A percentile compares a stretch with the other conserved stretches of the same genome.
Evolutionary conservation across 371 early-diverging fungal species (phyloP).

Genomic region (Caulochytrium protostelioides): DNA sequence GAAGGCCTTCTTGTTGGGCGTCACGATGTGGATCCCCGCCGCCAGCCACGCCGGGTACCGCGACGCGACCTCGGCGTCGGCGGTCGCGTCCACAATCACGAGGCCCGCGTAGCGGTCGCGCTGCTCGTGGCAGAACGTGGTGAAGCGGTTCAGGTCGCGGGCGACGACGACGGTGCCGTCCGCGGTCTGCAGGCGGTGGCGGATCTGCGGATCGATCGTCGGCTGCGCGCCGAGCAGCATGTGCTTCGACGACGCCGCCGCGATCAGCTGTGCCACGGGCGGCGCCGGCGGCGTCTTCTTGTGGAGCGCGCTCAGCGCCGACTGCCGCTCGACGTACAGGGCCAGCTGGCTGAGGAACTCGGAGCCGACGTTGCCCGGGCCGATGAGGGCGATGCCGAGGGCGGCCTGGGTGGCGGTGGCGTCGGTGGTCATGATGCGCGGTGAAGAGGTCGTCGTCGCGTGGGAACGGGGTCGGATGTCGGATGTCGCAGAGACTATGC

Average conservation of each 20-base stretch:
- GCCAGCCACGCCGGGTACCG: slow-evolving; percentile 61
- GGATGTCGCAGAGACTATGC: too few species aligned
- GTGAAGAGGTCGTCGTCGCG: too few species aligned
- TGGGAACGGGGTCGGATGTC: too few species aligned
- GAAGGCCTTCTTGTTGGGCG: slow-evolving; percentile 95
- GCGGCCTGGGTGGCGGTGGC: not conserved
- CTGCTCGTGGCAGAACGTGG: not conserved
- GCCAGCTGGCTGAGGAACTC: slow-evolving; percentile 61
- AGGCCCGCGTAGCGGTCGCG: slow-evolving; percentile 3
- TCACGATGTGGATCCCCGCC: slow-evolving; percentile 63
- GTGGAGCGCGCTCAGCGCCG: too few species aligned
- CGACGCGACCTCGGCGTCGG: slow-evolving; percentile 49
- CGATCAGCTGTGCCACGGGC: slow-evolving; percentile 30
- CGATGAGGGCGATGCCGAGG: slow-evolving; percentile 57
- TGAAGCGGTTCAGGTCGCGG: not conserved
- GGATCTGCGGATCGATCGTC: too few species aligned
- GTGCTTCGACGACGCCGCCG: slow-evolving; percentile 40
- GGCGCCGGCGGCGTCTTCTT: too few species aligned
- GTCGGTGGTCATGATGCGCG: too few species aligned
- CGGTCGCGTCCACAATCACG: slow-evolving; percentile 73
- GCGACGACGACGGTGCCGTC: not conserved
- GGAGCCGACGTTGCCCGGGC: slow-evolving; percentile 79
- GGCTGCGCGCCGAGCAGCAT: too few species aligned
- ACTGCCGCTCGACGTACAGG: too few species aligned
- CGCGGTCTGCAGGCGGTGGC: slow-evolving; percentile 4